Conservation (phyloP, 495 filamentous ascomycete genomes). For the Astrocystis sublimbata region DNA sequence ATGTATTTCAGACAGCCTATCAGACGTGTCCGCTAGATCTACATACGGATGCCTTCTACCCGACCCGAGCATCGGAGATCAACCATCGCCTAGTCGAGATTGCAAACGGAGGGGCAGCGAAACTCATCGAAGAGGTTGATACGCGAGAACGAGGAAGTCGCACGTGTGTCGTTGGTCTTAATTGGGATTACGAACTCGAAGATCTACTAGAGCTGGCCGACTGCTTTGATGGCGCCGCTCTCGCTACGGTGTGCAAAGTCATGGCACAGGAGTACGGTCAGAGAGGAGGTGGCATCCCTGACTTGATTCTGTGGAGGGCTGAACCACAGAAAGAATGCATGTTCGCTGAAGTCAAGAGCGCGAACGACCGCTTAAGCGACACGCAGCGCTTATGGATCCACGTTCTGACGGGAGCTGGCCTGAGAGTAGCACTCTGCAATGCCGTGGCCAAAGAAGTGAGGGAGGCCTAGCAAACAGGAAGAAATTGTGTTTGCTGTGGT, state of each 20-base stretch:
- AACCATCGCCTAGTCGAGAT: conserved; percentile 86
- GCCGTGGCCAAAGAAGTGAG: conserved; percentile 74
- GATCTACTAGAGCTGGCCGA: conserved; percentile 79
- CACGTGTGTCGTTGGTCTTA: conserved; percentile 84
- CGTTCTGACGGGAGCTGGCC: conserved; percentile 78
- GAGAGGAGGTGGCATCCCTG: conserved; percentile 84
- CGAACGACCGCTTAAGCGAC: conserved; percentile 95
- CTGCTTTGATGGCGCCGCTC: conserved; percentile 76
- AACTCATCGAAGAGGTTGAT: conserved; percentile 68
- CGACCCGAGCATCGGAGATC: conserved; percentile 80
- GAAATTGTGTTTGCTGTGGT: conserved; percentile 4
- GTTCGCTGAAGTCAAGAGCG: conserved; percentile 91
- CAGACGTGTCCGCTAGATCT: conserved; percentile 93
- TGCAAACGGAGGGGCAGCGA: conserved; percentile 67
- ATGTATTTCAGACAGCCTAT: conserved; percentile 93
- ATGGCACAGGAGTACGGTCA: conserved; percentile 92
- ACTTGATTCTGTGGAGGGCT: conserved; percentile 83
- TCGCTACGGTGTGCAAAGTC: conserved; percentile 85
- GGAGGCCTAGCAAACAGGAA: conserved; percentile 28
- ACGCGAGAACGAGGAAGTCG: conserved; percentile 62
- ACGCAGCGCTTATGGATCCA: conserved; percentile 97
- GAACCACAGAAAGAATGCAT: conserved; percentile 42
- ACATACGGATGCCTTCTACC: conserved; percentile 91
- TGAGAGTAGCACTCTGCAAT: conserved; percentile 86
- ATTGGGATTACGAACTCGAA: conserved; percentile 83